Evolutionary conservation across 371 early-diverging fungal species (phyloP).

Genomic region (Smittium culicis): DNA sequence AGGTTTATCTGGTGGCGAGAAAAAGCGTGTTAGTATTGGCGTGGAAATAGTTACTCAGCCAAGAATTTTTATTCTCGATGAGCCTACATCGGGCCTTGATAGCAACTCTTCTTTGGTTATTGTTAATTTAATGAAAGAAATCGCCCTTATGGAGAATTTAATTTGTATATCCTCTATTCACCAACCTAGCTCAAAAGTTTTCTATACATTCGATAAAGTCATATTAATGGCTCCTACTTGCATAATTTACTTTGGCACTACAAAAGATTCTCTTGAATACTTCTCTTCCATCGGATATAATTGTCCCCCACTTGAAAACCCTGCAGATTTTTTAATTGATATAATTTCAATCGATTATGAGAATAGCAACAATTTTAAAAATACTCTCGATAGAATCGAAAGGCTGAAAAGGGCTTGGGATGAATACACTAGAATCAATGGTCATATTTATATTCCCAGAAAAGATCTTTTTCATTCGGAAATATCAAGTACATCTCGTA

Average conservation of each 20-base stretch:
- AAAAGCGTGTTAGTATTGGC: conserved; percentile 72
- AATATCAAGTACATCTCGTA: background rate
- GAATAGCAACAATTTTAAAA: conserved; percentile 13
- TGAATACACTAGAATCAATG: background rate
- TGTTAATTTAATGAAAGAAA: conserved; percentile 37
- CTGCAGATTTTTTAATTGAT: conserved; percentile 45
- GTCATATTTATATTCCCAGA: background rate
- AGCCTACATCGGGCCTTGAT: conserved; percentile 71
- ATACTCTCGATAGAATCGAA: conserved; percentile 4
- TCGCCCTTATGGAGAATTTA: conserved; percentile 41
- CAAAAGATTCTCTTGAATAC: conserved; percentile 33
- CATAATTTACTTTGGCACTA: conserved; percentile 45
- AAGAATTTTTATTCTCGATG: conserved; percentile 39
- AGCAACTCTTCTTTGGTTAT: conserved; percentile 55
- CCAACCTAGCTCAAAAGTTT: conserved; percentile 52
- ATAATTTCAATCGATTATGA: conserved; percentile 27
- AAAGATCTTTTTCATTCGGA: conserved; percentile 1
- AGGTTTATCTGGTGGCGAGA: conserved; percentile 75
- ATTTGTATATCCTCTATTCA: conserved; percentile 60
- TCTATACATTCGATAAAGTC: conserved; percentile 50
- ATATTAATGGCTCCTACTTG: conserved; percentile 51
- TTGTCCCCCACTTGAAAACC: conserved; percentile 35
- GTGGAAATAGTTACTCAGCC: conserved; percentile 64
- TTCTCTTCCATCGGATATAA: conserved; percentile 41
- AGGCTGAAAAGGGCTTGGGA: background rate